phyloP scores from a whole-genome alignment of 495 filamentous ascomycete genomes.

The Aspergillus coremiiformis region DNA sequence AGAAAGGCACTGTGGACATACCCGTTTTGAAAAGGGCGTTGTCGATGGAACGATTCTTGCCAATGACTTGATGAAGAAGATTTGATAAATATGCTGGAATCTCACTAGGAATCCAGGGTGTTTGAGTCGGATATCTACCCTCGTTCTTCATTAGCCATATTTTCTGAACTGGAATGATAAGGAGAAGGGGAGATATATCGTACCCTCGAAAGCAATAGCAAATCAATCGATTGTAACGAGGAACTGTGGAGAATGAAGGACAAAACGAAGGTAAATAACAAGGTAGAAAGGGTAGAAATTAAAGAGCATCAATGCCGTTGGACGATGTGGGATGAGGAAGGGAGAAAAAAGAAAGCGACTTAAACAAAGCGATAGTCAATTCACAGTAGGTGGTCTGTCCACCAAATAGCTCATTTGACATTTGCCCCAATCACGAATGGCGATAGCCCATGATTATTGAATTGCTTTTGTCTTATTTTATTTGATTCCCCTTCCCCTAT shows the following conservation, averaged over 20 bases:
- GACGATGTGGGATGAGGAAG: neutral
- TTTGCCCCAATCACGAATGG: neutral
- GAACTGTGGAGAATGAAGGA: neutral
- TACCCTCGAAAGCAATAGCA: neutral
- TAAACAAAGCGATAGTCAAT: slow-evolving; percentile 1
- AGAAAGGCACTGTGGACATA: slow-evolving; percentile 1
- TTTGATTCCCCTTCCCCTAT: neutral
- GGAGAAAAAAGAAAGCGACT: neutral
- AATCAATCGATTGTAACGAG: neutral
- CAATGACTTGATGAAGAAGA: neutral
- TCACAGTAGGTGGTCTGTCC: slow-evolving; percentile 1
- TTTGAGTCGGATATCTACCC: no score
- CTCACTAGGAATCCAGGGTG: slow-evolving; percentile 1
- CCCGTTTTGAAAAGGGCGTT: neutral
- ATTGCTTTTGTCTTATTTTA: neutral
- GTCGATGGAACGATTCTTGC: slow-evolving; percentile 5
- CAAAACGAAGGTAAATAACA: neutral
- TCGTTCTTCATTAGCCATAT: neutral
- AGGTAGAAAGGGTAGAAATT: slow-evolving; percentile 3
- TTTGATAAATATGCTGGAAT: neutral
- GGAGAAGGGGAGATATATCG: neutral
- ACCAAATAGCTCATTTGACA: no score
- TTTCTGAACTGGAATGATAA: neutral
- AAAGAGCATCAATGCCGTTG: slow-evolving; percentile 8
- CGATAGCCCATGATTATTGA: neutral